These are phyloP conservation scores for Alloteropsis semialata DNA, from an alignment of 176 grass and related monocot species.

Conservation along the genomic window DNA sequence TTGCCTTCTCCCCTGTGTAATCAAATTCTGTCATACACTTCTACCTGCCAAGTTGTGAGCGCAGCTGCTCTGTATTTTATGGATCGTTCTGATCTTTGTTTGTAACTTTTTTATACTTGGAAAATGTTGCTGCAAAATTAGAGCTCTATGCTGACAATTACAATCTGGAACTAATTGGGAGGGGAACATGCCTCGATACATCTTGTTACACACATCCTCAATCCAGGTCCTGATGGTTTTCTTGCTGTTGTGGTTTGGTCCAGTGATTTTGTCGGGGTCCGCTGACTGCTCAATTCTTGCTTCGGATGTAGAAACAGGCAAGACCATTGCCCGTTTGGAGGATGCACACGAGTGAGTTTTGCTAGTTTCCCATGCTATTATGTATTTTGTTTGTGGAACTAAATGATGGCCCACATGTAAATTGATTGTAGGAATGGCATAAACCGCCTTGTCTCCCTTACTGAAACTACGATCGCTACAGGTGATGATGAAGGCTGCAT, in stretches of 20 bases:
- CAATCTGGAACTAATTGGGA: background rate
- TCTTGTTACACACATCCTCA: background rate
- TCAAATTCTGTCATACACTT: background rate
- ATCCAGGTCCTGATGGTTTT: background rate
- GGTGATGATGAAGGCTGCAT: constrained; percentile 93
- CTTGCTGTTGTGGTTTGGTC: constrained; percentile 21
- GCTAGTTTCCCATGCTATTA: background rate
- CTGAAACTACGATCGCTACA: constrained; percentile 76
- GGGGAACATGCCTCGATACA: background rate
- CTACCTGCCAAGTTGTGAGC: background rate
- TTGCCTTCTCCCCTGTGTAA: background rate
- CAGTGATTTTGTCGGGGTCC: constrained; percentile 78
- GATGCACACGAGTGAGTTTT: constrained; percentile 67
- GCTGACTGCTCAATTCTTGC: constrained; percentile 73
- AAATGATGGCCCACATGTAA: constrained; percentile 7
- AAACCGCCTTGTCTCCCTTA: constrained; percentile 83
- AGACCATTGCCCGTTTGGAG: constrained; percentile 60
- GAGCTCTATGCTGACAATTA: background rate
- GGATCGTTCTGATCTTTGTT: background rate
- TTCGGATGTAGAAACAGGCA: constrained; percentile 73
- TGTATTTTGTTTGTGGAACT: constrained; percentile 4
- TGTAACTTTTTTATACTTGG: background rate
- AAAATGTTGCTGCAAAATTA: background rate
- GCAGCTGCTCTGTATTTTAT: background rate
- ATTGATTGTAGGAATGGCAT: constrained; percentile 57